These are phyloP conservation scores for Rhododendron griersonianum DNA, from an alignment of 148 eudicot genomes.

Conservation along the genomic window DNA sequence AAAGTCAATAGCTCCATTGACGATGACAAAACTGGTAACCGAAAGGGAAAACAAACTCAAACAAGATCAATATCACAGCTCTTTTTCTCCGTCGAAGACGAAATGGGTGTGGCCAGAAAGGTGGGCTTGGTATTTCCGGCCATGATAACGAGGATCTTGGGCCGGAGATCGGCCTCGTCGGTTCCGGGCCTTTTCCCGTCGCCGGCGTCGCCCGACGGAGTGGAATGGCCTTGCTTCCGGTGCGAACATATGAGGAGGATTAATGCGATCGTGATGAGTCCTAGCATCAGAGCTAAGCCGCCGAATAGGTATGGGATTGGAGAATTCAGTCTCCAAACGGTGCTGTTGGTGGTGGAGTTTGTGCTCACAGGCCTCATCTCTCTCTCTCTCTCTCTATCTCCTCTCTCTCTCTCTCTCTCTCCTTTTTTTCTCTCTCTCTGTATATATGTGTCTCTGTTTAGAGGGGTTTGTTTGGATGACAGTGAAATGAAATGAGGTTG, in stretches of 20 bases:
- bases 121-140: constrained; percentile 41
- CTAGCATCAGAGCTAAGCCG: constrained; percentile 25
- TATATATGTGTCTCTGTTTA: background rate
- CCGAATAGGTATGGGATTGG: constrained; percentile 35
- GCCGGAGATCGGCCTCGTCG: background rate
- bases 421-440: background rate
- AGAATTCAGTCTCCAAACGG: constrained; percentile 25
- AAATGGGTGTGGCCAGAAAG: constrained; percentile 24
- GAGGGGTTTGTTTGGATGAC: background rate
- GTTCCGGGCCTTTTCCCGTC: constrained; percentile 9
- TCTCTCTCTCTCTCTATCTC: constrained; percentile 15
- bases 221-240: constrained; percentile 1
- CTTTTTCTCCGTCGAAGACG: background rate
- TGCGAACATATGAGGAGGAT: constrained; percentile 37
- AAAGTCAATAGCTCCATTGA: background rate
- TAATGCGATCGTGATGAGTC: constrained; percentile 27
- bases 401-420: constrained; percentile 9
- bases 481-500: background rate
- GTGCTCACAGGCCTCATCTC: background rate
- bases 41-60: background rate
- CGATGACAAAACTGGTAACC: background rate
- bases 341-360: background rate
- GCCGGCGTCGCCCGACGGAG: background rate
- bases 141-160: constrained; percentile 33
- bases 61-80: background rate